Evolutionary conservation across 495 filamentous ascomycete species (phyloP).

Genomic region (Podospora conica): DNA sequence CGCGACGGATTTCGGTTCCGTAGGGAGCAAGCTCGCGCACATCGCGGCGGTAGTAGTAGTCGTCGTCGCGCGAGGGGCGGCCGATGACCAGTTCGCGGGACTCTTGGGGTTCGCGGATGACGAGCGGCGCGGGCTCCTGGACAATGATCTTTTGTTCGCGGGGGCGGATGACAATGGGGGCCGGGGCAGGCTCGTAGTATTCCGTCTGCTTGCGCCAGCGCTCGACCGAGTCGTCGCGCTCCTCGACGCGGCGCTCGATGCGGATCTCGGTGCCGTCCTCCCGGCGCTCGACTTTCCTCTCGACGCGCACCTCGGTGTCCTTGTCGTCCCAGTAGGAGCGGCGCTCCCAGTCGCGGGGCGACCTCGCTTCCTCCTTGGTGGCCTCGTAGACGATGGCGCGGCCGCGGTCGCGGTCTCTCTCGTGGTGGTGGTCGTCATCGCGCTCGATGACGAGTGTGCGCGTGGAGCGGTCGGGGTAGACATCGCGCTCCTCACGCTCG

Average conservation of each 20-base stretch:
- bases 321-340: conserved; percentile 36
- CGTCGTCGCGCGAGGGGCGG: conserved; percentile 51
- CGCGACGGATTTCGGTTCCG: conserved; percentile 50
- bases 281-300: conserved; percentile 38
- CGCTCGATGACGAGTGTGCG: conserved; percentile 30
- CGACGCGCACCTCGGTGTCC: conserved; percentile 37
- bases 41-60: conserved; percentile 46
- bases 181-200: conserved; percentile 52
- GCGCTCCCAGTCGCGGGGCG: conserved; percentile 36
- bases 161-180: conserved; percentile 59
- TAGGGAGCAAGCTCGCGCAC: conserved; percentile 46
- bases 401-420: conserved; percentile 15
- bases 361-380: conserved; percentile 30
- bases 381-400: conserved; percentile 35
- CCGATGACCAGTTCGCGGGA: conserved; percentile 23
- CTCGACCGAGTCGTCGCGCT: conserved; percentile 50
- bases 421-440: conserved; percentile 22
- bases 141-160: conserved; percentile 71
- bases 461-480: conserved; percentile 4
- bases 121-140: conserved; percentile 63
- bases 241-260: conserved; percentile 44
- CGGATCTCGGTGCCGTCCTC: conserved; percentile 39
- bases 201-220: conserved; percentile 63
- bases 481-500: conserved; percentile 27
- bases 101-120: conserved; percentile 51